These are phyloP conservation scores for Neonectria faginata DNA, from an alignment of 2,329 filamentous ascomycete species.

Conservation along the genomic window DNA sequence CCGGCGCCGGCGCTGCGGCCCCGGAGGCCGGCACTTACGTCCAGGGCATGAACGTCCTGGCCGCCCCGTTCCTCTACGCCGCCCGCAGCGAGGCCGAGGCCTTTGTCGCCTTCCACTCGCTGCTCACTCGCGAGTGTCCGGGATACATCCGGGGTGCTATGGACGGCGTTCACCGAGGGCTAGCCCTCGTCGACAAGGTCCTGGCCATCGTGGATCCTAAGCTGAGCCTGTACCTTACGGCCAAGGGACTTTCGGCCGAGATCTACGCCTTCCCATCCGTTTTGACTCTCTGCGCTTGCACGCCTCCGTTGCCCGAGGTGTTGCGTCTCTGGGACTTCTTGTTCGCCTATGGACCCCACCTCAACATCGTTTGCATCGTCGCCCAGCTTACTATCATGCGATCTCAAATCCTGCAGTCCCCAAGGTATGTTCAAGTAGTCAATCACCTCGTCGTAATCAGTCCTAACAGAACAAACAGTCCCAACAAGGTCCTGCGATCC, in stretches of 20 bases:
- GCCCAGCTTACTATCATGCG: constrained; percentile 92
- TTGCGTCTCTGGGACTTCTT: constrained; percentile 96
- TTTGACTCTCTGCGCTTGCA: constrained; percentile 93
- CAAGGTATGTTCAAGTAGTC: constrained; percentile 69
- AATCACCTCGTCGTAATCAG: neutral
- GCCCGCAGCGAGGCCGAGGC: constrained; percentile 95
- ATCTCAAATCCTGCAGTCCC: constrained; percentile 83
- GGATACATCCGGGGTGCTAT: constrained; percentile 96
- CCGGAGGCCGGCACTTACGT: constrained; percentile 88
- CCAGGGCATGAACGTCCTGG: constrained; percentile 98
- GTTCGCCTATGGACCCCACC: constrained; percentile 92
- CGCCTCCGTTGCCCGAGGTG: constrained; percentile 93
- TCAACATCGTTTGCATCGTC: constrained; percentile 97
- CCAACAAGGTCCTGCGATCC: constrained; percentile 90
- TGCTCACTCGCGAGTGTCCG: constrained; percentile 89
- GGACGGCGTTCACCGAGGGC: constrained; percentile 94
- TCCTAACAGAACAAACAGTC: constrained; percentile 66
- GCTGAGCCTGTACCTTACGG: constrained; percentile 83
- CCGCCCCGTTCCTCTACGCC: constrained; percentile 94
- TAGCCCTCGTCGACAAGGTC: constrained; percentile 92
- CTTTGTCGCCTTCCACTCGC: constrained; percentile 88
- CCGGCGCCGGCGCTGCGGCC: constrained; percentile 61
- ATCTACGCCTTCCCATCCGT: constrained; percentile 98
- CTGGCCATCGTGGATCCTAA: constrained; percentile 92
- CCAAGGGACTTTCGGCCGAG: constrained; percentile 89